Evolutionary conservation across 257 asterid genomes (phyloP).

Genomic region (Petunia secreta): DNA sequence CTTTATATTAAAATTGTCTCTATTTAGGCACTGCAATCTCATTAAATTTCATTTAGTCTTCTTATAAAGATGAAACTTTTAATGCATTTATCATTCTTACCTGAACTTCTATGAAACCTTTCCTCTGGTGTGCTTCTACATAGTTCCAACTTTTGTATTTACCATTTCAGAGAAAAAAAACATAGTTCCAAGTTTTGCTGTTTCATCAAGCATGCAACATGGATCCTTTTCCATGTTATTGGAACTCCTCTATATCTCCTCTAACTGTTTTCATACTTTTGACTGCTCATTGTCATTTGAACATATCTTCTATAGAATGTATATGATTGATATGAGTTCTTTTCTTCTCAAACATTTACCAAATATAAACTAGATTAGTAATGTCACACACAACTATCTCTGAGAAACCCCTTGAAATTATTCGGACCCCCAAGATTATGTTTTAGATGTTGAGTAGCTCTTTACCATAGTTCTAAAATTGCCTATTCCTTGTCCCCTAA

Average conservation of each 20-base stretch:
- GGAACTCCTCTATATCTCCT: neutral
- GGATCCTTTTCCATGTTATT: neutral
- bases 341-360: neutral
- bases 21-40: neutral
- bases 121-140: neutral
- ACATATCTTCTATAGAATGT: neutral
- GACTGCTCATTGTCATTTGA: neutral
- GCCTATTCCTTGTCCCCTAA: neutral
- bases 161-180: too few species aligned
- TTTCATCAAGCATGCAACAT: conserved; percentile 14
- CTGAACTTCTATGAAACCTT: neutral
- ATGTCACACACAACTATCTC: neutral
- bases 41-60: neutral
- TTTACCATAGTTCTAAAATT: neutral
- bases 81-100: neutral
- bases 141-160: neutral
- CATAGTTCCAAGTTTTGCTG: neutral
- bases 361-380: neutral
- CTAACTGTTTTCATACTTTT: neutral
- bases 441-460: neutral
- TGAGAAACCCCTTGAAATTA: neutral
- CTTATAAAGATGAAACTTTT: neutral
- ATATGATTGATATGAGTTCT: neutral
- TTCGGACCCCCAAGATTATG: neutral
- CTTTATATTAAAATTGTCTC: neutral